phyloP scores from a whole-genome alignment of 805 yeast species.

The Ogataea thermomethanolica region DNA sequence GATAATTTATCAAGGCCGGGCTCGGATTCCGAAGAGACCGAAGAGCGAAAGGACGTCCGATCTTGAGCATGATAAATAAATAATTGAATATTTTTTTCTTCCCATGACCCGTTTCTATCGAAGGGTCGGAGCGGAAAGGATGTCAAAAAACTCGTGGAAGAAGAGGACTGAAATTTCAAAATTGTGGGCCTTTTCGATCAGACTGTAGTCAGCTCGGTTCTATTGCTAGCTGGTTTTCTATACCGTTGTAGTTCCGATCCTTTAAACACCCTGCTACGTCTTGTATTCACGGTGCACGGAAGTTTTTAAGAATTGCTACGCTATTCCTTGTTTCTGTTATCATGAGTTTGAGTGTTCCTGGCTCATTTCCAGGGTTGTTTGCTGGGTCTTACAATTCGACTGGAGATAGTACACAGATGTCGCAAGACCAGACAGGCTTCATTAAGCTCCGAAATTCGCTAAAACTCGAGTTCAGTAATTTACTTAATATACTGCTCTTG shows the following conservation, averaged over 20 bases:
- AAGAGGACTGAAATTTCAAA: neutral
- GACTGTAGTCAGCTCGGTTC: neutral
- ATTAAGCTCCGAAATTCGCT: slow-evolving; percentile 19
- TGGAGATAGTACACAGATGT: neutral
- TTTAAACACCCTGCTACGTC: neutral
- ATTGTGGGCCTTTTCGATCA: no score
- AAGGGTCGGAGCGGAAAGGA: no score
- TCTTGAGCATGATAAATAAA: slow-evolving; percentile 5
- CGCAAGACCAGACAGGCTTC: slow-evolving; percentile 2
- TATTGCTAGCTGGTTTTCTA: neutral
- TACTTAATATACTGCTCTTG: slow-evolving; percentile 15
- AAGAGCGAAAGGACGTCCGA: slow-evolving; percentile 1
- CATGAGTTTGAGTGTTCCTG: slow-evolving; percentile 8
- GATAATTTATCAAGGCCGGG: neutral
- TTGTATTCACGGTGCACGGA: slow-evolving; percentile 7
- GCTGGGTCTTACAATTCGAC: slow-evolving; percentile 1
- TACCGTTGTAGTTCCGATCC: neutral
- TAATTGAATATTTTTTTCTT: slow-evolving; percentile 5
- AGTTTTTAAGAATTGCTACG: slow-evolving; percentile 1
- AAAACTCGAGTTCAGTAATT: slow-evolving; percentile 12
- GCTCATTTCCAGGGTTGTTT: slow-evolving; percentile 8
- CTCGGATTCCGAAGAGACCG: neutral
- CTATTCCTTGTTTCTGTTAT: neutral
- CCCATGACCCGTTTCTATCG: neutral
- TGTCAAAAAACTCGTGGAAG: neutral